Base-by-base conservation (phyloP, 2,329 filamentous ascomycete species). In the Fusarium tanahbumbuense region DNA sequence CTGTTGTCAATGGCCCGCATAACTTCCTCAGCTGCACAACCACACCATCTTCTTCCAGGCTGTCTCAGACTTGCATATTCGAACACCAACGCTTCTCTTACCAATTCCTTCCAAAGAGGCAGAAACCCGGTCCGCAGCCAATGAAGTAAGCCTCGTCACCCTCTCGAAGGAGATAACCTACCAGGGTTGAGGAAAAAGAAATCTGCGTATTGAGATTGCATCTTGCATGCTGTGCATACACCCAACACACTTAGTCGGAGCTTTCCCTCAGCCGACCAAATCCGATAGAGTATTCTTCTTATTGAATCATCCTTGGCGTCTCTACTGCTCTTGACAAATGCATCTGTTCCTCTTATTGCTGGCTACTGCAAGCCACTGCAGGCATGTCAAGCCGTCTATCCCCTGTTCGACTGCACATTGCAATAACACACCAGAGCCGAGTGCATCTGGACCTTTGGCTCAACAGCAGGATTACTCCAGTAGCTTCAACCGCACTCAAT, bases 311-410 rank as follows among this genome's bases (percentile, higher is more conserved):
- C 25, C 23, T 37, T 52, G 18, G 9, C 22, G 8, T 40, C 9
- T 13, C 23, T 41, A n/a, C 53, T 37, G 49, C 61, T 58, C 5
- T 40, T 42, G n/a, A 58, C 48, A 23, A 59, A 56, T 61, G 41
- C 37, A 32, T 46, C 20, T 54, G 40, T 50, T 49, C 23, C 23
- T 41, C 49, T 53, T 25, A 13, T 53, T 27, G 20, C 49, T 52
- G 12, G 32, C 68, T 73, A 68, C 67, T 73, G 72, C 68, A 75
- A 75, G 72, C 72, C 72, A 74, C 68, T 32, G 45, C 58, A 63
- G 44, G 52, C 53, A 45, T 56, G 45, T 55, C 22, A 44, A 42
- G 37, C 23, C 45, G 13, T 40, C 47, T 30, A 68, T 68, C 68
- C 67, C 68, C 58, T 45, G 68, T 44, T 40, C 48, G 34, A 22